Percentiles rank a stretch among this genome's conserved stretches.
These are phyloP conservation scores for Penicillium cinerascens DNA, from an alignment of 495 filamentous ascomycete genomes.

Conservation along the genomic window DNA sequence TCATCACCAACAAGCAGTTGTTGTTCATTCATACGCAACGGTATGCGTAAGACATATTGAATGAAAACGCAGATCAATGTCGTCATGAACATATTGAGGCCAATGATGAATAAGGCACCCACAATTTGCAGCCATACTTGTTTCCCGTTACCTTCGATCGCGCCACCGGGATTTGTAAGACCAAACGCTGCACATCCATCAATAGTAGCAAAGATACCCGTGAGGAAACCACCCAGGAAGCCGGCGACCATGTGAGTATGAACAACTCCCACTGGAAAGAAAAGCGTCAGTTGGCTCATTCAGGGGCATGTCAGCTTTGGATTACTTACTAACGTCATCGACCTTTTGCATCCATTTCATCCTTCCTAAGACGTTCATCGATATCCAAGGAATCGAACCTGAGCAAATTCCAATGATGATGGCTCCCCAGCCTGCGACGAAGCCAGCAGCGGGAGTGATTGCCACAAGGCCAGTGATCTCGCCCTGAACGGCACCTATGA, in stretches of 20 bases:
- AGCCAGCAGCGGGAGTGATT: constrained; percentile 55
- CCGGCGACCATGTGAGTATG: constrained; percentile 54
- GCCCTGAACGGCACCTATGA: constrained; percentile 52
- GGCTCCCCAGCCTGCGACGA: constrained; percentile 55
- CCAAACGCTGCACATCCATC: constrained; percentile 50
- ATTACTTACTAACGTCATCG: constrained; percentile 40
- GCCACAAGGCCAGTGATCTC: constrained; percentile 55
- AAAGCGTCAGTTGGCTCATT: no score
- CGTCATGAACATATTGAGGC: constrained; percentile 55
- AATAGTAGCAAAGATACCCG: constrained; percentile 51
- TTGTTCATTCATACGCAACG: background rate
- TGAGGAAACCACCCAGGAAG: constrained; percentile 49
- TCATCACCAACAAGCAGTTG: background rate
- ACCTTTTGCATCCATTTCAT: constrained; percentile 42
- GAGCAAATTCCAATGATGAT: constrained; percentile 48
- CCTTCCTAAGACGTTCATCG: constrained; percentile 51
- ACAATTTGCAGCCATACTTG: constrained; percentile 54
- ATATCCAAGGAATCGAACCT: constrained; percentile 50
- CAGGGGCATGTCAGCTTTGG: no score
- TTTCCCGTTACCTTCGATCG: constrained; percentile 48
- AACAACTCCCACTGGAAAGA: constrained; percentile 39
- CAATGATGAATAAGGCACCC: constrained; percentile 54
- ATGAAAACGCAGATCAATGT: constrained; percentile 51
- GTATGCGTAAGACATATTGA: constrained; percentile 51
- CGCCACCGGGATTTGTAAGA: constrained; percentile 47